A percentile compares a stretch with the other conserved stretches of the same genome.
Conservation (phyloP, 2,329 filamentous ascomycete species). For the Monilinia vaccinii-corymbosi region DNA sequence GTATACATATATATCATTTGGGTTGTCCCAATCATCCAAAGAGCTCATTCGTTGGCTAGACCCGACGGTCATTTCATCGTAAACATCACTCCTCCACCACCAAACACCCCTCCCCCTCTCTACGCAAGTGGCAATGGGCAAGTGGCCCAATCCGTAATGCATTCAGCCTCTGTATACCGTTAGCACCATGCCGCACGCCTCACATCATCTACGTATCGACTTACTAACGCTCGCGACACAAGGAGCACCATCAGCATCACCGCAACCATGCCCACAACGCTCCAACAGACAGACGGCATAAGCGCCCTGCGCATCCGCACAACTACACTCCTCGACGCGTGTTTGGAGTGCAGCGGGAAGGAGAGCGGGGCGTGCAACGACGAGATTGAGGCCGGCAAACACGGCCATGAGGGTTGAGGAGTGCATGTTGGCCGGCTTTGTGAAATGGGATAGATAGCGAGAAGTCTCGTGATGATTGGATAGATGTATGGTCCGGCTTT, state of each 20-base stretch:
- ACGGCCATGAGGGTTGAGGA: no score
- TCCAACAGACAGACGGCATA: slow-evolving; percentile 1
- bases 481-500: no score
- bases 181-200: background rate
- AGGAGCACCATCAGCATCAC: background rate
- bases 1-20: no score
- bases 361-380: background rate
- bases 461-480: no score
- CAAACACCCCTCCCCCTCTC: background rate
- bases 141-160: background rate
- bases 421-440: no score
- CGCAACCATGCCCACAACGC: slow-evolving; percentile 1
- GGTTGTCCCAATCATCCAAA: no score
- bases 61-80: no score
- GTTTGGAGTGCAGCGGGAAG: background rate
- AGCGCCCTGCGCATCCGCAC: background rate
- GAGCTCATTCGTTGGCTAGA: no score
- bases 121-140: background rate
- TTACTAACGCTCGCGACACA: background rate
- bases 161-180: background rate
- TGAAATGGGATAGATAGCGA: no score
- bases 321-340: slow-evolving; percentile 1
- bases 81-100: no score
- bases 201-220: background rate
- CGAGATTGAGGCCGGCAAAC: background rate